These are phyloP conservation scores for Stagonosporopsis rhizophila DNA, from an alignment of 2,329 filamentous ascomycete genomes.

Conservation along the genomic window DNA sequence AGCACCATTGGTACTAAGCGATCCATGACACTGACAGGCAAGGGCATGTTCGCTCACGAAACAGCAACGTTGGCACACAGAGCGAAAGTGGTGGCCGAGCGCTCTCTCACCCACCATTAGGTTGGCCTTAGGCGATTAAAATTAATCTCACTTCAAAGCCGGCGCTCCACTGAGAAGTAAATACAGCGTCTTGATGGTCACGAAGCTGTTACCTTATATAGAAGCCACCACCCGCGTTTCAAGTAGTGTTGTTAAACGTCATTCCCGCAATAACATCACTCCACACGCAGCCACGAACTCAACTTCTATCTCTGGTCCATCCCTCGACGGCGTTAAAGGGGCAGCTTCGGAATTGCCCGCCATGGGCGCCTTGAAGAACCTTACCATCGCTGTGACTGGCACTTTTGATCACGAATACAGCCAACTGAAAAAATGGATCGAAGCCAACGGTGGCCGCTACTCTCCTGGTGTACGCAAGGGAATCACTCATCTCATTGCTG, in stretches of 20 bases:
- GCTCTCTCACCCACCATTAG: conserved; percentile 23
- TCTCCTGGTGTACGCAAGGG: conserved; percentile 57
- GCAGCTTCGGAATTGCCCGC: neutral
- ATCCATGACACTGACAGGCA: neutral
- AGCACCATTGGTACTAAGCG: neutral
- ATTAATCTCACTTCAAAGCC: conserved; percentile 20
- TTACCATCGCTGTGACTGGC: conserved; percentile 66
- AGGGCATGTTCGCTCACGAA: neutral
- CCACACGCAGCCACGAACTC: neutral
- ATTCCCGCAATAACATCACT: neutral
- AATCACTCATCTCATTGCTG: conserved; percentile 77
- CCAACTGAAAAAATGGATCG: conserved; percentile 72
- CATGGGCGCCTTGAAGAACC: conserved; percentile 58
- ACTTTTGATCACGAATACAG: conserved; percentile 58
- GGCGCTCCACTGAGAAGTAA: conserved; percentile 23
- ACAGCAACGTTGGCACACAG: neutral
- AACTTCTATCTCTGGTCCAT: neutral
- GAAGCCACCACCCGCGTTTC: neutral
- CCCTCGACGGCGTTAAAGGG: neutral
- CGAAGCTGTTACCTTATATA: neutral
- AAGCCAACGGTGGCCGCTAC: conserved; percentile 67
- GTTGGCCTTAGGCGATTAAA: neutral
- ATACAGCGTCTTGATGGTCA: conserved; percentile 10
- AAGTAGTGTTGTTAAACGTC: neutral
- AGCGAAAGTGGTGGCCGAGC: neutral